Evolutionary conservation across 257 asterid species (phyloP).

Genomic region (Solanum habrochaites): DNA sequence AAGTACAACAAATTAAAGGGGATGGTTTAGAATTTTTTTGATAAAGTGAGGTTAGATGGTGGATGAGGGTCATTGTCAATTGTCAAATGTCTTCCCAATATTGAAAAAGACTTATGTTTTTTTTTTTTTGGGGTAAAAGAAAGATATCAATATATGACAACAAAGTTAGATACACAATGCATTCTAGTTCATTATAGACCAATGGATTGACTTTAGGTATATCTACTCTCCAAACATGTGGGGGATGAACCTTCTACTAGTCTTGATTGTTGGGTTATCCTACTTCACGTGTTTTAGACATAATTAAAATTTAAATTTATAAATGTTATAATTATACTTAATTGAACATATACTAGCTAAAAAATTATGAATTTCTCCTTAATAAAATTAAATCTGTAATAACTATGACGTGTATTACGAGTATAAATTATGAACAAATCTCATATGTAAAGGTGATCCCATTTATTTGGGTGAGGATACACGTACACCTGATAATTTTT

Average conservation of each 20-base stretch:
- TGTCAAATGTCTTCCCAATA: neutral
- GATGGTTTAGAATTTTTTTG: neutral
- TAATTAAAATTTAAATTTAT: no score
- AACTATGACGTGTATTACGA: no score
- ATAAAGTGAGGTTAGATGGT: neutral
- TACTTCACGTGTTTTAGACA: no score
- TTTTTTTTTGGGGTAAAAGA: neutral
- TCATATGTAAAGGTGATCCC: no score
- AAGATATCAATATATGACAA: neutral
- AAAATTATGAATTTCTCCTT: neutral
- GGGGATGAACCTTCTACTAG: neutral
- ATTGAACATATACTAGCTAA: no score
- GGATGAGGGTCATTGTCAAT: neutral
- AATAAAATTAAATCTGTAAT: no score
- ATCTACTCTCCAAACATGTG: neutral
- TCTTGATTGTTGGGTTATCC: neutral
- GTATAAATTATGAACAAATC: no score
- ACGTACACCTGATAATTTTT: no score
- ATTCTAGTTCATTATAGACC: neutral
- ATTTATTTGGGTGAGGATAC: no score
- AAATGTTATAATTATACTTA: no score
- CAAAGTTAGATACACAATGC: neutral
- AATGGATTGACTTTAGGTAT: neutral
- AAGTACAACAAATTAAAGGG: neutral
- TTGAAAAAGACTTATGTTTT: neutral